Percentiles rank a stretch among this genome's conserved stretches.
These are phyloP conservation scores for Botrytis porri DNA, from an alignment of 2,329 filamentous ascomycete species.

Conservation along the genomic window DNA sequence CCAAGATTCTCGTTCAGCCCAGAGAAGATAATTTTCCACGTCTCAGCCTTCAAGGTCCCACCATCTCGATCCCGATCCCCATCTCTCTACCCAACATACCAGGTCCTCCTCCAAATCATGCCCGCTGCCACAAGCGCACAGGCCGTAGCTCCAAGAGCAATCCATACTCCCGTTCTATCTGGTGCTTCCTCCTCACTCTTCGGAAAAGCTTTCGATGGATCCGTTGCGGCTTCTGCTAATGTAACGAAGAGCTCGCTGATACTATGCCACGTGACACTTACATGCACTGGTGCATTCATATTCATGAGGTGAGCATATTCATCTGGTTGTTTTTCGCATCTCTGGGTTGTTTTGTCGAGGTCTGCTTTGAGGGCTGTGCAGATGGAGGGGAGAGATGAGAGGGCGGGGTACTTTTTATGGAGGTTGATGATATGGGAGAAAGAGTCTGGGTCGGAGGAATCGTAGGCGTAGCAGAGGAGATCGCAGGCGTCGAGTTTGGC, in stretches of 20 bases:
- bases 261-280: slow-evolving; percentile 90
- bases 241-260: slow-evolving; percentile 92
- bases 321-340: slow-evolving; percentile 86
- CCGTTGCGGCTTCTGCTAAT: slow-evolving; percentile 87
- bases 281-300: slow-evolving; percentile 89
- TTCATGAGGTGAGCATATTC: slow-evolving; percentile 81
- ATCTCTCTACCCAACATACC: slow-evolving; percentile 27
- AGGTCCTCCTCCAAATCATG: slow-evolving; percentile 57
- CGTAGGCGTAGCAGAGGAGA: slow-evolving; percentile 91
- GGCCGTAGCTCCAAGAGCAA: slow-evolving; percentile 73
- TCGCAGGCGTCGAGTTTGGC: slow-evolving; percentile 90
- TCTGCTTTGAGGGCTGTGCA: slow-evolving; percentile 95
- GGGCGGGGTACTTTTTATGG: slow-evolving; percentile 72
- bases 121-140: slow-evolving; percentile 61
- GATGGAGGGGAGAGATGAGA: slow-evolving; percentile 86
- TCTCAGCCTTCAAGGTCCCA: neutral
- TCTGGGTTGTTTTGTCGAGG: slow-evolving; percentile 93
- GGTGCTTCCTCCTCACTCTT: slow-evolving; percentile 82
- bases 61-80: no score
- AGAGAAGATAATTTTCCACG: neutral
- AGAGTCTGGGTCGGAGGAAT: slow-evolving; percentile 93
- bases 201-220: slow-evolving; percentile 83
- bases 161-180: slow-evolving; percentile 80
- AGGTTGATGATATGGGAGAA: slow-evolving; percentile 88
- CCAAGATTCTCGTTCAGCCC: neutral